Base-by-base conservation (phyloP, 768 basidiomycete genomes). In the Suillus weaverae region DNA sequence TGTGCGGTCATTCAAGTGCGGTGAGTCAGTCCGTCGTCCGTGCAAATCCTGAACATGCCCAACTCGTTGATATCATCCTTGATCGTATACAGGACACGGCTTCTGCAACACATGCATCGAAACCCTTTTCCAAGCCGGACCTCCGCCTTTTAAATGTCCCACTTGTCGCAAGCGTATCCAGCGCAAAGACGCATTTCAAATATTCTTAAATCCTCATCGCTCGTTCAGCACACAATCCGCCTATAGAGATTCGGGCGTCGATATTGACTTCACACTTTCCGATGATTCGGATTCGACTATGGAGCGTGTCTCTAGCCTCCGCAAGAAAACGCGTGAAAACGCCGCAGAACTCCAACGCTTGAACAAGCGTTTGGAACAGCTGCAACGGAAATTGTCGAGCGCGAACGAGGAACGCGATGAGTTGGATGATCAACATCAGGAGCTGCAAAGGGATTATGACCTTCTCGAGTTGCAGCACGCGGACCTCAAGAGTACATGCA, bases 31-130 rank as follows among this genome's bases (percentile, higher is more conserved):
- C 11, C 41, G 22, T 48, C 53, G 51, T 44, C 10, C 13, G 39
- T 39, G 62, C 38, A 53, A 43, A 14, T n/a, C 51, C 57, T 53
- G 22, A 46, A 62, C 61, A 11, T 20, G 20, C 59, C 72, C 69
- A 60, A 75, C 38, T 51, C 20, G 36, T 41, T 61, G 14, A 46
- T 1, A 44, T 65, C 50, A 69, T 60, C 43, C 69, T 65, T 53
- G 18, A 18, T 66, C 38, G 22, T 68, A 64, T 39, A 61, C 55
- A 77, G 74, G 74, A 26, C 76, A 76, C 66, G 76, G 76, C 60
- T 76, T 76, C 48, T 76, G 74, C 59, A 71, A 67, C 50, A 73
- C 70, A 61, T 76, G 74, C 44, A 57, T 76, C 10, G 71, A 67
- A 32, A 70, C 64, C 33, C 71, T 72, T 36, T 68, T 70, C 54